These are phyloP conservation scores for Plenodomus lindquistii DNA, from an alignment of 2,329 filamentous ascomycete species.

Conservation along the genomic window DNA sequence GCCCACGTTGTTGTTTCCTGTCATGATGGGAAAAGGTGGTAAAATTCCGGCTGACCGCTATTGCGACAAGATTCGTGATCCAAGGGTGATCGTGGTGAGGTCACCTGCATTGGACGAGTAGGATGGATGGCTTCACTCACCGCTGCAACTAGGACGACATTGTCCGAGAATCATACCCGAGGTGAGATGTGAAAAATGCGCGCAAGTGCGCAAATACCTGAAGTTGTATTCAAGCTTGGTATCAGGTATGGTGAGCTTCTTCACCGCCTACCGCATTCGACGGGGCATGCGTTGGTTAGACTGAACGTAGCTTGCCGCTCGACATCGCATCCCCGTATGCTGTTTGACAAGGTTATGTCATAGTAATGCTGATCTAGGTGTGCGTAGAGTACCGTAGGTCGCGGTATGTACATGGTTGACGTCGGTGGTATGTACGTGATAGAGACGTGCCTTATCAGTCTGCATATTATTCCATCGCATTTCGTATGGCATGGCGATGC, in stretches of 20 bases:
- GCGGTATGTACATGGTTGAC: constrained; percentile 17
- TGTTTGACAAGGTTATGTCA: constrained; percentile 6
- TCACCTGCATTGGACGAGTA: constrained; percentile 9
- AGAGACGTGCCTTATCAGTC: constrained; percentile 35
- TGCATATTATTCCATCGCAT: constrained; percentile 35
- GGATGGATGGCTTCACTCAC: constrained; percentile 15
- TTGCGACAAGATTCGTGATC: constrained; percentile 9
- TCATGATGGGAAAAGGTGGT: constrained; percentile 21
- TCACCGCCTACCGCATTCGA: constrained; percentile 19
- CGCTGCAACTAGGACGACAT: constrained; percentile 12
- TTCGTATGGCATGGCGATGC: constrained; percentile 18
- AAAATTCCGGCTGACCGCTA: constrained; percentile 28
- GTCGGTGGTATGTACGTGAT: constrained; percentile 23
- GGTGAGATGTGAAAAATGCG: constrained; percentile 2
- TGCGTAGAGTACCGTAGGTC: constrained; percentile 14
- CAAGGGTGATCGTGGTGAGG: constrained; percentile 13
- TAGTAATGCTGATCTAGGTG: constrained; percentile 26
- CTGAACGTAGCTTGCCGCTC: constrained; percentile 10
- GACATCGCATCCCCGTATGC: constrained; percentile 9
- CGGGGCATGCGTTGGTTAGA: constrained; percentile 15
- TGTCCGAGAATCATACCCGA: background rate
- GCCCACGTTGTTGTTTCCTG: constrained; percentile 27
- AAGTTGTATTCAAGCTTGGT: constrained; percentile 1
- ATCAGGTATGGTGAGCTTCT: constrained; percentile 1
- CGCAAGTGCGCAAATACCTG: background rate